phyloP scores from a whole-genome alignment of 169 alveolate species.

The Ichthyophthirius multifiliis region DNA sequence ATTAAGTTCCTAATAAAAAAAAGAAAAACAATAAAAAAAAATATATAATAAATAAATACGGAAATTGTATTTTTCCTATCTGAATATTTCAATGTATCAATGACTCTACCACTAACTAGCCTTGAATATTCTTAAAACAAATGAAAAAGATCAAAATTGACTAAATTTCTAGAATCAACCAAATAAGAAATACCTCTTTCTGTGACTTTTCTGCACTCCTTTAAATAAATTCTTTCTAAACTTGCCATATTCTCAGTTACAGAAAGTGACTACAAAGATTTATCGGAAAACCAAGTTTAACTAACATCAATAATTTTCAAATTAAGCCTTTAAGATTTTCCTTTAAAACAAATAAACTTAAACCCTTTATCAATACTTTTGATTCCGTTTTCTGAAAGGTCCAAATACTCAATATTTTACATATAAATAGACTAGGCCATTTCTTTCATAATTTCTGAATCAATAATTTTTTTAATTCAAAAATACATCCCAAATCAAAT shows the following conservation, averaged over 20 bases:
- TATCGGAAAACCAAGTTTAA: conserved; percentile 1
- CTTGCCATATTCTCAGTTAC: background rate
- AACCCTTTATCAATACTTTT: background rate
- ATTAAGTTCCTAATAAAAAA: background rate
- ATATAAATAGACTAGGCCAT: background rate
- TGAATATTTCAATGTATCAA: background rate
- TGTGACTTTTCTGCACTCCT: background rate
- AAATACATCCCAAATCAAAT: background rate
- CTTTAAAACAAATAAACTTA: background rate
- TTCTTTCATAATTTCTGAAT: background rate
- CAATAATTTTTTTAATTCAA: background rate
- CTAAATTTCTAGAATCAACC: background rate
- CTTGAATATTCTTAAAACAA: background rate
- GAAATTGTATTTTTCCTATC: background rate
- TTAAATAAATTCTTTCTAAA: background rate
- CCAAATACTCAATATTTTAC: background rate
- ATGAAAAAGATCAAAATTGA: background rate
- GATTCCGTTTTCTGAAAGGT: background rate
- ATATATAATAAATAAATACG: background rate
- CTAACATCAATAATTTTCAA: background rate
- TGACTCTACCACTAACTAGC: background rate
- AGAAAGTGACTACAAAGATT: background rate
- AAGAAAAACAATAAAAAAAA: background rate
- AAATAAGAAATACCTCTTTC: background rate
- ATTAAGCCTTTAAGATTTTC: background rate